Percentiles rank a stretch among this genome's conserved stretches.
phyloP scores from a whole-genome alignment of 2,329 filamentous ascomycete genomes.

The Botryotinia convoluta region DNA sequence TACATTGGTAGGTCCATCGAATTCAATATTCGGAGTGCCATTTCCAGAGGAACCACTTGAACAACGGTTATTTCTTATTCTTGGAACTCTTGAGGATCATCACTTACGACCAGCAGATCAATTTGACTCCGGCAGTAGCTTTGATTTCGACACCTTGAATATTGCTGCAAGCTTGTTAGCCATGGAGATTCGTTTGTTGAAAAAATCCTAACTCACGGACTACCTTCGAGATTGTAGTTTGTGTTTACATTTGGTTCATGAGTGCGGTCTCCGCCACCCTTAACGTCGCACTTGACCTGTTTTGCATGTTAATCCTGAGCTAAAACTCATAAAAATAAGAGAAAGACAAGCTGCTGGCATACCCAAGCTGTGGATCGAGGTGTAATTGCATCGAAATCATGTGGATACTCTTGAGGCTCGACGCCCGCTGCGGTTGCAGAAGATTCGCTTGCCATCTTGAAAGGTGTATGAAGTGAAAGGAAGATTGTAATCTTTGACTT shows the following conservation, averaged over 20 bases:
- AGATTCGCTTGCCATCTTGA: not conserved
- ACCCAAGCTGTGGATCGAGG: not conserved
- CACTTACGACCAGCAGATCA: not conserved
- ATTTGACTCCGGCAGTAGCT: not conserved
- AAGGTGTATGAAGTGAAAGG: not conserved
- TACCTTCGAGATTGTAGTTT: not conserved
- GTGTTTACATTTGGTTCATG: not conserved
- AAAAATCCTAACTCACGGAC: not conserved
- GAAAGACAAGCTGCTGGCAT: not conserved
- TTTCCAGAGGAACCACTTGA: not conserved
- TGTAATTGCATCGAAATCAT: not conserved
- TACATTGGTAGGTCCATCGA: not conserved
- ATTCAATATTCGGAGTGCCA: not conserved
- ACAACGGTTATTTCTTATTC: not conserved
- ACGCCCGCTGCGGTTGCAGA: not conserved
- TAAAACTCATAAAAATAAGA: fast-evolving
- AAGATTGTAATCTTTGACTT: not conserved
- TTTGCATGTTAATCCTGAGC: not conserved
- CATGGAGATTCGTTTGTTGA: not conserved
- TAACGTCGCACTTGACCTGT: not conserved
- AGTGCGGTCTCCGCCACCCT: not conserved
- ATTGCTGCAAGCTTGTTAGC: not conserved
- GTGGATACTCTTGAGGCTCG: not conserved
- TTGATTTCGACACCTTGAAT: not conserved
- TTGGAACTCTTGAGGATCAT: not conserved